phyloP scores from a whole-genome alignment of 2,329 filamentous ascomycete genomes.

The Xenoacremonium recifei region DNA sequence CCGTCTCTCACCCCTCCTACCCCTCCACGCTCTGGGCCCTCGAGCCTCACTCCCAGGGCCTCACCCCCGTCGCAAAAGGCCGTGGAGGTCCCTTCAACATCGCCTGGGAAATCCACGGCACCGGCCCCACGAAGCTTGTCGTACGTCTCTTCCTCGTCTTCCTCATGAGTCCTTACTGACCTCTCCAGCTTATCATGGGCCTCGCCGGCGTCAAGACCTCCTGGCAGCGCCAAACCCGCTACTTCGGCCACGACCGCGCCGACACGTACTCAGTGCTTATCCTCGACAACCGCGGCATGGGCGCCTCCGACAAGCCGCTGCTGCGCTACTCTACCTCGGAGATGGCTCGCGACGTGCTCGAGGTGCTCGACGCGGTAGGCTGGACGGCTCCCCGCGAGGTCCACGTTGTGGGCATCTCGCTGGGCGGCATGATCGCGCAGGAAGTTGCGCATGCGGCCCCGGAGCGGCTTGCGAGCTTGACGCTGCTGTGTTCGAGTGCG shows the following conservation, averaged over 20 bases:
- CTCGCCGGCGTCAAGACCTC: slow-evolving; percentile 65
- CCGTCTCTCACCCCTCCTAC: slow-evolving; percentile 65
- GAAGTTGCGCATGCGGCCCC: slow-evolving; percentile 64
- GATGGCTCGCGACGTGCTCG: slow-evolving; percentile 78
- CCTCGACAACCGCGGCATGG: slow-evolving; percentile 84
- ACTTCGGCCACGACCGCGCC: slow-evolving; percentile 72
- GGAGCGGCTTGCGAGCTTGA: slow-evolving; percentile 52
- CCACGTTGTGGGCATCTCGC: slow-evolving; percentile 75
- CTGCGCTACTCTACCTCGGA: slow-evolving; percentile 77
- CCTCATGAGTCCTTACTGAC: neutral
- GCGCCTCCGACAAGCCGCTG: slow-evolving; percentile 73
- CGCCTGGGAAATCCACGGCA: slow-evolving; percentile 77
- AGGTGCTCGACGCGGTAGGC: slow-evolving; percentile 66
- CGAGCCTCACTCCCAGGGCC: slow-evolving; percentile 61
- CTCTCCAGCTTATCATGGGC: slow-evolving; percentile 78
- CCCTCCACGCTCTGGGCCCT: slow-evolving; percentile 67
- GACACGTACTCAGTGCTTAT: slow-evolving; percentile 71
- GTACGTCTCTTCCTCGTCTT: slow-evolving; percentile 48
- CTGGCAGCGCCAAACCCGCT: slow-evolving; percentile 81
- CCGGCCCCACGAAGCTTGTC: slow-evolving; percentile 68
- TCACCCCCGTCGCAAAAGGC: slow-evolving; percentile 61
- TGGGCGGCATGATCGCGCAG: slow-evolving; percentile 92
- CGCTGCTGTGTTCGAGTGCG: slow-evolving; percentile 61
- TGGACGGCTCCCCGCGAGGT: slow-evolving; percentile 57
- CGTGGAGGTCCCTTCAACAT: slow-evolving; percentile 76